A percentile compares a stretch with the other conserved stretches of the same genome.
Conservation (phyloP, 2,329 filamentous ascomycete species). For the Fusarium dlaminii region DNA sequence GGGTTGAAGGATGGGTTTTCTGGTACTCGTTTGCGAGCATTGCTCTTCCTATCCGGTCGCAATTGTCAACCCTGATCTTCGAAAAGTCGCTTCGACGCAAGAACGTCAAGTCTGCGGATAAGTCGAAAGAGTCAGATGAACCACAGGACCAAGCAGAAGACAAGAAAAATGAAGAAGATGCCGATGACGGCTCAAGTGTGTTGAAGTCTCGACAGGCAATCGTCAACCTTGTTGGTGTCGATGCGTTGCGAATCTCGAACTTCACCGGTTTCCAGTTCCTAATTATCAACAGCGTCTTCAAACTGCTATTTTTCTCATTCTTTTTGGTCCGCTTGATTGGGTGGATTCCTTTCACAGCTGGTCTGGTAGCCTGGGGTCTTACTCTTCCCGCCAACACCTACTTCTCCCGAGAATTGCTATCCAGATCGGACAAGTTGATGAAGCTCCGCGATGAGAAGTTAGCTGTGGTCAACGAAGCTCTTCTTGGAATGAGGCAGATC, state of each 20-base stretch:
- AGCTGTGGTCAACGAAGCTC: conserved; percentile 77
- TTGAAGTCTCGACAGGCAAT: conserved; percentile 70
- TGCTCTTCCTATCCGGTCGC: conserved; percentile 72
- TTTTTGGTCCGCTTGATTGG: conserved; percentile 77
- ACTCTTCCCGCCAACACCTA: conserved; percentile 75
- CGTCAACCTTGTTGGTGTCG: conserved; percentile 82
- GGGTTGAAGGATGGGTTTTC: conserved; percentile 71
- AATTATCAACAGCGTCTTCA: conserved; percentile 69
- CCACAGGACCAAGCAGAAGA: conserved; percentile 51
- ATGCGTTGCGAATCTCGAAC: conserved; percentile 73
- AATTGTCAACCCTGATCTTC: conserved; percentile 78
- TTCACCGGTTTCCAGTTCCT: conserved; percentile 74
- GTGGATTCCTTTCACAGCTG: conserved; percentile 73
- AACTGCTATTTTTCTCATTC: conserved; percentile 70
- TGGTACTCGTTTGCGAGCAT: conserved; percentile 73
- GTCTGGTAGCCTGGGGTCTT: conserved; percentile 70
- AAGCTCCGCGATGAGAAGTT: conserved; percentile 79
- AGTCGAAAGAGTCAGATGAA: conserved; percentile 51
- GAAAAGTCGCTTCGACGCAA: conserved; percentile 81
- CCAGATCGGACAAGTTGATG: conserved; percentile 76
- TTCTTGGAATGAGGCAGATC: conserved; percentile 84
- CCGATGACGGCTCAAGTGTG: conserved; percentile 44
- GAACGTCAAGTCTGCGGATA: conserved; percentile 74
- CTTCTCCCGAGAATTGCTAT: conserved; percentile 71
- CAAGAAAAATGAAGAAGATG: conserved; percentile 63